A percentile compares a stretch with the other conserved stretches of the same genome.
Conservation (phyloP, 192 early-diverging fungal species). For the Podila epigama region DNA sequence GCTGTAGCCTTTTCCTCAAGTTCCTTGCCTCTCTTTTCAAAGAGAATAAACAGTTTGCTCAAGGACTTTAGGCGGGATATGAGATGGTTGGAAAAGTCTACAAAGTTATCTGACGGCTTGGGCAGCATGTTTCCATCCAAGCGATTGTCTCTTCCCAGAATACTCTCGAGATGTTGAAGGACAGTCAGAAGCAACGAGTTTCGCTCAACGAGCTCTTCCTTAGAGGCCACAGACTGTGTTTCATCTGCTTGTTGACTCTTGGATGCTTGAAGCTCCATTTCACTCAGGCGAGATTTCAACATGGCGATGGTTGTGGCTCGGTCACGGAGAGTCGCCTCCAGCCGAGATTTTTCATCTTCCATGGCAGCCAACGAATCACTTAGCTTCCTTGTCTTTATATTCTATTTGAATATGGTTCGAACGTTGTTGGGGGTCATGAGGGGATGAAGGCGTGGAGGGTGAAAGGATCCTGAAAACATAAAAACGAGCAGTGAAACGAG, state of each 20-base stretch:
- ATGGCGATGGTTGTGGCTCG: conserved; percentile 41
- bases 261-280: conserved; percentile 28
- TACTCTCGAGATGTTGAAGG: conserved; percentile 45
- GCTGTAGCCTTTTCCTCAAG: conserved; percentile 44
- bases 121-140: conserved; percentile 39
- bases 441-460: neutral
- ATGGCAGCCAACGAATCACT: conserved; percentile 35
- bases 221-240: conserved; percentile 3
- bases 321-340: conserved; percentile 46
- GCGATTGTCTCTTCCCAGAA: conserved; percentile 45
- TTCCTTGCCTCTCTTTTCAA: conserved; percentile 50
- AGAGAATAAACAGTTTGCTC: conserved; percentile 37
- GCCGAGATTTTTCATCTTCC: conserved; percentile 30
- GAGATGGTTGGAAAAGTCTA: conserved; percentile 47
- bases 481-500: neutral
- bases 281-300: conserved; percentile 34
- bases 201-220: conserved; percentile 47
- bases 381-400: conserved; percentile 31
- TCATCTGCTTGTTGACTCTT: conserved; percentile 31
- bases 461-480: no score
- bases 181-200: conserved; percentile 50
- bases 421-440: no score
- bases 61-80: conserved; percentile 46
- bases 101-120: conserved; percentile 49
- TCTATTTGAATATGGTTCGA: conserved; percentile 1